Base-by-base conservation (phyloP, 169 alveolate species). In the Eimeria praecox region DNA sequence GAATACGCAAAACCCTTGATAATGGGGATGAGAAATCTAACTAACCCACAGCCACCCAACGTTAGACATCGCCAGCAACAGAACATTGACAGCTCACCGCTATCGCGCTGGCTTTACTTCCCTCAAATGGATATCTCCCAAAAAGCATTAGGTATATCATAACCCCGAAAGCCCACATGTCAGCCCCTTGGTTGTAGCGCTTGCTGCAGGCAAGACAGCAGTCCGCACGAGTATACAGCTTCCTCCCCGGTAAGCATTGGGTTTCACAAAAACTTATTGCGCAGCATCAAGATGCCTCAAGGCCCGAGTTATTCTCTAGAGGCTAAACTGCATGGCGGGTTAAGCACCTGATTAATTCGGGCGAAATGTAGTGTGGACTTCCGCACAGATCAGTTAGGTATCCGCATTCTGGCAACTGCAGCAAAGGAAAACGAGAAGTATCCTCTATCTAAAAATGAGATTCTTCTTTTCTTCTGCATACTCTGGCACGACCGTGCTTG, bases 141-240 rank as follows among this genome's bases (percentile, higher is more conserved):
- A 96, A 96, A 40, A 97, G 94, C 98, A 97, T 97, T 87, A 97
- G 89, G 75, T 94, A 97, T 46, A 96, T 95, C 97, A 96, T 86
- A 42, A 97, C 97, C 18, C 98, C 98, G 18, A 96, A 95, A 44
- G 98, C 98, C 98, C 98, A 97, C 95, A 97, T 97, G 66, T 97
- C 98, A 38, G 97, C 96, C 35, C 97, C 93, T 22, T 88, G 80
- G 80, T 95, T 95, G 82, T 97, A 97, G 66, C 94, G 89, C 69
- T 95, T 96, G 86, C 98, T 96, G 95, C 42, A 85, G 49, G 86
- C 27, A 30, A 69, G 46, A 75, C 59, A 75, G 38, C 9, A 35
- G 62, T 27, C 24, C 86, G 22, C 38, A 75, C 38, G 38, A 40
- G 30, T 14, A 42, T 40, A 35, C 59, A 75, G 40, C 20, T 75